phyloP scores from a whole-genome alignment of 2,329 filamentous ascomycete species.

The Fusarium cyanostomum region DNA sequence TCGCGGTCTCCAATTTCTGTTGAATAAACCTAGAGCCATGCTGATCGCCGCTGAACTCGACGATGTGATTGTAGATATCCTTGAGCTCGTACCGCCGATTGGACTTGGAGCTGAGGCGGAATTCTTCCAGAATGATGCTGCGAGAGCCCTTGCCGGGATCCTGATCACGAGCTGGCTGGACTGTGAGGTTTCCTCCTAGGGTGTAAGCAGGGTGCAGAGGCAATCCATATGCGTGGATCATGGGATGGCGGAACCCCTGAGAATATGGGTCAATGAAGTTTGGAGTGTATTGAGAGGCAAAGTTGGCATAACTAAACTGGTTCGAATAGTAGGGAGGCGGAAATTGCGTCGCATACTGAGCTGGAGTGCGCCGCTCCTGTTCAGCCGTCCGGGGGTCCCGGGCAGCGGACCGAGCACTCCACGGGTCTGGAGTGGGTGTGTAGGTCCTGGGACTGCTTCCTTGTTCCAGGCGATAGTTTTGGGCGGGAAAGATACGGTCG shows the following conservation, averaged over 20 bases:
- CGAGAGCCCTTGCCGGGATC: slow-evolving; percentile 70
- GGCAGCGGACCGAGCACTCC: slow-evolving; percentile 49
- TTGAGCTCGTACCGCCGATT: slow-evolving; percentile 82
- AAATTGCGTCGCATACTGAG: slow-evolving; percentile 46
- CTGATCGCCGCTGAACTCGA: slow-evolving; percentile 96
- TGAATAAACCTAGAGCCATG: slow-evolving; percentile 97
- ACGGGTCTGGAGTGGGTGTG: slow-evolving; percentile 49
- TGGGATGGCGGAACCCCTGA: slow-evolving; percentile 47
- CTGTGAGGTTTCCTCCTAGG: slow-evolving; percentile 40
- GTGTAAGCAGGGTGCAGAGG: slow-evolving; percentile 46
- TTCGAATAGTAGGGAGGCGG: slow-evolving; percentile 45
- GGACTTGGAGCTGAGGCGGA: slow-evolving; percentile 76
- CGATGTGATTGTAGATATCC: slow-evolving; percentile 87
- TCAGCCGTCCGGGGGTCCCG: slow-evolving; percentile 51
- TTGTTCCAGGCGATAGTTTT: slow-evolving; percentile 45
- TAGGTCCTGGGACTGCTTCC: slow-evolving; percentile 41
- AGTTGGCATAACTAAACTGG: slow-evolving; percentile 44
- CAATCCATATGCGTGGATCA: slow-evolving; percentile 49
- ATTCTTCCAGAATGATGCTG: slow-evolving; percentile 81
- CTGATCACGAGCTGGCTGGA: slow-evolving; percentile 60
- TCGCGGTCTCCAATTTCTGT: slow-evolving; percentile 88
- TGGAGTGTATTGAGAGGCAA: slow-evolving; percentile 48
- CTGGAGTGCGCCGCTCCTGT: slow-evolving; percentile 50
- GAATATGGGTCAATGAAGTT: slow-evolving; percentile 52
- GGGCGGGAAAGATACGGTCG: slow-evolving; percentile 51